Conservation (phyloP, 768 basidiomycete genomes). For the Trametes coccinea region DNA sequence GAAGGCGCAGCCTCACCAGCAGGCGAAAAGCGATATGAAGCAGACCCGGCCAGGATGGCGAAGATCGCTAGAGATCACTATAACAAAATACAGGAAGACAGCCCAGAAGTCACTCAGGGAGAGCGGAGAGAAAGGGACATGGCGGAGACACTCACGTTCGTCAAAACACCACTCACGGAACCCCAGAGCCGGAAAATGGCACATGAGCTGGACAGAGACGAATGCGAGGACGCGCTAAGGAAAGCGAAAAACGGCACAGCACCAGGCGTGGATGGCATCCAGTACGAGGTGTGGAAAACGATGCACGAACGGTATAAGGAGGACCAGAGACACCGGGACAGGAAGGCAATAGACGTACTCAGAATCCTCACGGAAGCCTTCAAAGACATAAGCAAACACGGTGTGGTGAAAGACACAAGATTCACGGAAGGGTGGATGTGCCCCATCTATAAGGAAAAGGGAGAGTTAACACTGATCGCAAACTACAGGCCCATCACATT, state of each 20-base stretch:
- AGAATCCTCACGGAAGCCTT: not conserved
- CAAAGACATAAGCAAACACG: not conserved
- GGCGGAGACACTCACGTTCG: too few relatives aligned
- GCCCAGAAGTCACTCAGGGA: too few relatives aligned
- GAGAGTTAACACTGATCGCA: conserved; percentile 4
- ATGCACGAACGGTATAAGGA: not conserved
- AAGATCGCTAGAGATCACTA: too few relatives aligned
- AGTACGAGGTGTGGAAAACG: not conserved
- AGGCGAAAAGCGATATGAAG: too few relatives aligned
- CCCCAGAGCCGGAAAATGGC: too few relatives aligned
- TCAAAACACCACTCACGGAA: too few relatives aligned
- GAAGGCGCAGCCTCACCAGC: too few relatives aligned
- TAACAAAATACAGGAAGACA: too few relatives aligned
- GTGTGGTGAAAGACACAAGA: not conserved
- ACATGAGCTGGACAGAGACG: too few relatives aligned
- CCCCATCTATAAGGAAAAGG: conserved; percentile 44
- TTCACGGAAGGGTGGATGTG: conserved; percentile 37
- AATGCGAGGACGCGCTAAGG: too few relatives aligned
- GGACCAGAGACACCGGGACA: not conserved
- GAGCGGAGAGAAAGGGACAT: too few relatives aligned
- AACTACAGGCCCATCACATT: conserved; percentile 25
- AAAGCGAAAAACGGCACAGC: not conserved
- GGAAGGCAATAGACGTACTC: not conserved
- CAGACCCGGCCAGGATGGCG: too few relatives aligned
- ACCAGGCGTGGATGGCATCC: not conserved